Evolutionary conservation across 257 asterid species (phyloP).

Genomic region (Gynochthodes officinalis): DNA sequence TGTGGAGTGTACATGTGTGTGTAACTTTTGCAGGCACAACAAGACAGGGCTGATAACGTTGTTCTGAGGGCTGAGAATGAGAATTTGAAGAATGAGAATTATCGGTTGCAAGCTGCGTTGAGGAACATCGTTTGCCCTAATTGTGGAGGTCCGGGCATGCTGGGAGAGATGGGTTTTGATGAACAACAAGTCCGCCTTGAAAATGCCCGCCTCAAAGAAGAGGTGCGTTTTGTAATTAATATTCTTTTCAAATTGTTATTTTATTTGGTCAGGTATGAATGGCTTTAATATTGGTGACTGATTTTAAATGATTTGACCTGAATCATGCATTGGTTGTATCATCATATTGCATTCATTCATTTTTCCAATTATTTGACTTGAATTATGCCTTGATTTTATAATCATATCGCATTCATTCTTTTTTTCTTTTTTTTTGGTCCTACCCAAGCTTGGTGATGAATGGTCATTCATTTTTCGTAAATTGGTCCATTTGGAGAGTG

Average conservation of each 20-base stretch:
- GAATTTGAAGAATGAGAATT: slow-evolving; percentile 70
- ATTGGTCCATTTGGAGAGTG: slow-evolving; percentile 1
- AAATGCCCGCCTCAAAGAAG: slow-evolving; percentile 92
- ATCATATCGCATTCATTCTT: too few species aligned
- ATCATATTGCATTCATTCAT: neutral
- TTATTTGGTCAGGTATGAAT: neutral
- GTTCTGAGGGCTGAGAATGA: slow-evolving; percentile 83
- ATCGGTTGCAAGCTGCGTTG: slow-evolving; percentile 64
- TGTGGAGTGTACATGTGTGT: too few species aligned
- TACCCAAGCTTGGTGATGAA: too few species aligned
- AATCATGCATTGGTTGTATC: neutral
- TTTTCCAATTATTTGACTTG: too few species aligned
- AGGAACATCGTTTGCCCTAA: slow-evolving; percentile 81
- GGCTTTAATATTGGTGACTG: neutral
- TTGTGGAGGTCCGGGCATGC: slow-evolving; percentile 88
- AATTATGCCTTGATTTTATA: too few species aligned
- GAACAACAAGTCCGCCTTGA: slow-evolving; percentile 86
- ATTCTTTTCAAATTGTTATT: neutral
- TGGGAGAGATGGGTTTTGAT: slow-evolving; percentile 84
- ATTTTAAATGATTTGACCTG: neutral
- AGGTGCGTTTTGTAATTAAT: too few species aligned
- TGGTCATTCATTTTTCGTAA: neutral
- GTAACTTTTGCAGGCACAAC: slow-evolving; percentile 64
- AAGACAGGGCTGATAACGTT: slow-evolving; percentile 72
- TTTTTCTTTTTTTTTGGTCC: too few species aligned